A percentile compares a stretch with the other conserved stretches of the same genome.
Evolutionary conservation across 1,284 basidiomycete genomes (phyloP).

Genomic region (Ustilago shanxiensis): DNA sequence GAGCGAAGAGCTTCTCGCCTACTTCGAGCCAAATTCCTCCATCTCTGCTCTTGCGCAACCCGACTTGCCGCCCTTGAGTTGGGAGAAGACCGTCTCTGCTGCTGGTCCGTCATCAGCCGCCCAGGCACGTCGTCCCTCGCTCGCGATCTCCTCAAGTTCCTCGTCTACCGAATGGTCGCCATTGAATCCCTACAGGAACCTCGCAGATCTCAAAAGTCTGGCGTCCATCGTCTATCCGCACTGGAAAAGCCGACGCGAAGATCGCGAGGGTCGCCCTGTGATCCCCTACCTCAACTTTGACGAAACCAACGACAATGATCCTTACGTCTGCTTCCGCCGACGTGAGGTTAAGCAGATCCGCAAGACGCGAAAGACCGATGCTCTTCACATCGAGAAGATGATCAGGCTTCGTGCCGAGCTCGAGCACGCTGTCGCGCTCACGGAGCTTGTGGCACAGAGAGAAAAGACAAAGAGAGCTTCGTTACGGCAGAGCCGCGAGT

Average conservation of each 20-base stretch:
- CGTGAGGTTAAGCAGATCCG: slow-evolving; percentile 93
- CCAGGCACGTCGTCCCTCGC: slow-evolving; percentile 23
- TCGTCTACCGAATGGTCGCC: slow-evolving; percentile 52
- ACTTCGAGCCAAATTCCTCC: slow-evolving; percentile 60
- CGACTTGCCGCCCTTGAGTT: slow-evolving; percentile 56
- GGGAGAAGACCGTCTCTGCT: slow-evolving; percentile 43
- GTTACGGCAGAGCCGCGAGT: slow-evolving; percentile 51
- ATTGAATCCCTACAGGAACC: slow-evolving; percentile 64
- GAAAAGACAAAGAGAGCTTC: slow-evolving; percentile 64
- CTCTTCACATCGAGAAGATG: slow-evolving; percentile 67
- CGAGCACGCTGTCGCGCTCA: slow-evolving; percentile 56
- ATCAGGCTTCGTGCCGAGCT: slow-evolving; percentile 66
- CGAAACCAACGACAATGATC: slow-evolving; percentile 93
- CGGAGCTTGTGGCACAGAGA: slow-evolving; percentile 63
- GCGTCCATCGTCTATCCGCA: slow-evolving; percentile 63
- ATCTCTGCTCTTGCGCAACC: slow-evolving; percentile 57
- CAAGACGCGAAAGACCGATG: slow-evolving; percentile 80
- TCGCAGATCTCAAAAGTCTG: slow-evolving; percentile 60
- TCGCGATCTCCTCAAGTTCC: slow-evolving; percentile 9
- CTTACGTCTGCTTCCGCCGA: slow-evolving; percentile 97
- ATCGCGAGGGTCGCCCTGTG: slow-evolving; percentile 61
- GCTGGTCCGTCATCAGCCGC: slow-evolving; percentile 27
- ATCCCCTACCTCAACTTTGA: slow-evolving; percentile 74
- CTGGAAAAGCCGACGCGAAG: slow-evolving; percentile 67
- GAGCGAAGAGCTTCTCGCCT: slow-evolving; percentile 55